Percentiles rank a stretch among this genome's conserved stretches.
Conservation (phyloP, 176 grass and related monocot species). For the Musa schizocarpa region DNA sequence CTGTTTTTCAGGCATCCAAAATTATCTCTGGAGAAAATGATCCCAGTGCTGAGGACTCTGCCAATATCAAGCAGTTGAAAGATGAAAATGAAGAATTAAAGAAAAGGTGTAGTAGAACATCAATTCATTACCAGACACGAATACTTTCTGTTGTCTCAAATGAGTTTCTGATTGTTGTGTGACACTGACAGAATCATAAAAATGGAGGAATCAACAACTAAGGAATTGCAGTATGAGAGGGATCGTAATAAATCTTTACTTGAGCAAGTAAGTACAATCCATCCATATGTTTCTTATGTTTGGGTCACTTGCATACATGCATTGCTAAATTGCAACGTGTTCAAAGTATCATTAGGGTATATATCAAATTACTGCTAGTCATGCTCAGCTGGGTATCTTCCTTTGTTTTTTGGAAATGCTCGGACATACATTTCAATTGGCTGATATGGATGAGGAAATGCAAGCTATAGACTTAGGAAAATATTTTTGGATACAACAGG, state of each 20-base stretch:
- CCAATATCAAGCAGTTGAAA: slow-evolving; percentile 51
- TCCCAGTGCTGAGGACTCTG: slow-evolving; percentile 13
- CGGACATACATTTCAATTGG: too few relatives aligned
- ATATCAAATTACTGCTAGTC: too few relatives aligned
- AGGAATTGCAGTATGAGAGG: slow-evolving; percentile 52
- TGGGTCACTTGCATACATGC: slow-evolving; percentile 3
- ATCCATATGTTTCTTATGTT: not conserved
- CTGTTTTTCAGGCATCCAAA: slow-evolving; percentile 33
- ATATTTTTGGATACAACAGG: too few relatives aligned
- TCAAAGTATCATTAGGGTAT: too few relatives aligned
- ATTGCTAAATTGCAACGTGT: not conserved
- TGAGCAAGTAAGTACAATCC: slow-evolving; percentile 51
- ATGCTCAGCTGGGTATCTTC: too few relatives aligned
- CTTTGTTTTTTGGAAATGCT: too few relatives aligned
- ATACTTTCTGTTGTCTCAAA: not conserved
- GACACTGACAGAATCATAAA: slow-evolving; percentile 42
- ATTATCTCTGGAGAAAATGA: slow-evolving; percentile 22
- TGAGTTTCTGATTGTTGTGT: not conserved
- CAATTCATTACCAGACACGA: not conserved
- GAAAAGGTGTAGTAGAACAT: slow-evolving; percentile 41
- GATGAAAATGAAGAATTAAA: slow-evolving; percentile 65
- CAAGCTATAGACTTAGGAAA: too few relatives aligned
- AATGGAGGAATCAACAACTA: slow-evolving; percentile 40
- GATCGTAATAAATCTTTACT: slow-evolving; percentile 60
- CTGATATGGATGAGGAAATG: too few relatives aligned